Conservation (phyloP, 2,329 filamentous ascomycete genomes). For the Hypoxylon sp. region DNA sequence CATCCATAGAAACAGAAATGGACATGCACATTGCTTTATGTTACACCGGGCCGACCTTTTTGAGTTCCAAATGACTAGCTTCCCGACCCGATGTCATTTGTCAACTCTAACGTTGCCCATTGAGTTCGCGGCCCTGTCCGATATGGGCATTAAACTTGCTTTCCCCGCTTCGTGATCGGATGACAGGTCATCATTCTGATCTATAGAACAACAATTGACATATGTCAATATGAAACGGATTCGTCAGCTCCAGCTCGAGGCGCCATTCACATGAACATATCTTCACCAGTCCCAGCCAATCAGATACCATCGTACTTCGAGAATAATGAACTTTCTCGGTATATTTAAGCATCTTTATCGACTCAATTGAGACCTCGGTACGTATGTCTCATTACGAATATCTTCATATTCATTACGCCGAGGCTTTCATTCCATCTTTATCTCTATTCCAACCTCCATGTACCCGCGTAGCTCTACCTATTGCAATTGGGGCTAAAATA, state of each 20-base stretch:
- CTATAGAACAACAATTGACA: not conserved
- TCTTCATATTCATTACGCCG: no score
- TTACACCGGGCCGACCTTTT: not conserved
- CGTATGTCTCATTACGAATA: no score
- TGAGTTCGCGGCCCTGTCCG: constrained; percentile 24
- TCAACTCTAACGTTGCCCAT: constrained; percentile 29
- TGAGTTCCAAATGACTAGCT: constrained; percentile 15
- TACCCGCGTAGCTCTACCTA: no score
- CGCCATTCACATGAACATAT: constrained; percentile 14
- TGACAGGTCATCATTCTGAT: constrained; percentile 32
- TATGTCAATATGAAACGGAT: constrained; percentile 6
- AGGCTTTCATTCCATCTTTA: no score
- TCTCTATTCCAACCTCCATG: no score
- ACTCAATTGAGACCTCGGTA: no score
- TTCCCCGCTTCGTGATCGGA: constrained; percentile 16
- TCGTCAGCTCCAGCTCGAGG: constrained; percentile 18
- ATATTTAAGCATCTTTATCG: no score
- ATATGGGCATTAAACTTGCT: constrained; percentile 19
- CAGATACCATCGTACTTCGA: not conserved
- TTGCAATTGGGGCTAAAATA: no score
- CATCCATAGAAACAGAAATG: not conserved
- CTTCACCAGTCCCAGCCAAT: constrained; percentile 1
- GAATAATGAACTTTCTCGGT: constrained; percentile 5
- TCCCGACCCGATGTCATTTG: constrained; percentile 19
- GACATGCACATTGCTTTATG: constrained; percentile 15